phyloP scores from a whole-genome alignment of 2,329 filamentous ascomycete species.

The Cylindrodendrum hubeiense region DNA sequence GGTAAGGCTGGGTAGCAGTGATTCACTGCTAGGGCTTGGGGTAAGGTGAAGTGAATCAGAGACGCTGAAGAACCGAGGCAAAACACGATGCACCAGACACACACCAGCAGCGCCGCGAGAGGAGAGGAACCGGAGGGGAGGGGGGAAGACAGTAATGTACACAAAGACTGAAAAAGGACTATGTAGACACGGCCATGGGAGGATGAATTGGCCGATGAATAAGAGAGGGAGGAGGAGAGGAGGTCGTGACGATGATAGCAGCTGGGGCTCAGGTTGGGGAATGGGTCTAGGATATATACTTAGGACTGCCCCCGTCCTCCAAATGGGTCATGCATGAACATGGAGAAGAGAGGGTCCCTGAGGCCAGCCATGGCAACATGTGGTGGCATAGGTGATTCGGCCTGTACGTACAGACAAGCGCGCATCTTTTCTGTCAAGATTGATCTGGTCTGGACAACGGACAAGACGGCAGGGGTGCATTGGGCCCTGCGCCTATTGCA shows the following conservation, averaged over 20 bases:
- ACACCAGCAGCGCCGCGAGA: conserved; percentile 38
- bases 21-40: conserved; percentile 36
- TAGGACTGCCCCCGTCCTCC: conserved; percentile 40
- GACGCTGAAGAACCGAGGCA: conserved; percentile 43
- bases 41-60: conserved; percentile 39
- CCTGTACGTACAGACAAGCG: conserved; percentile 44
- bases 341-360: conserved; percentile 53
- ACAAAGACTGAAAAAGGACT: conserved; percentile 43
- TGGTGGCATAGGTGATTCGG: conserved; percentile 44
- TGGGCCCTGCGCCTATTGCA: conserved; percentile 45
- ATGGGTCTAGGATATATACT: conserved; percentile 62
- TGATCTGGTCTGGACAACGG: conserved; percentile 47
- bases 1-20: conserved; percentile 33
- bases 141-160: conserved; percentile 40
- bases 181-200: conserved; percentile 45
- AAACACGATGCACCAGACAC: conserved; percentile 44
- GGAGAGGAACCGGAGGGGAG: conserved; percentile 32
- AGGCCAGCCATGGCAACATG: conserved; percentile 35
- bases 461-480: conserved; percentile 46
- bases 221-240: conserved; percentile 41
- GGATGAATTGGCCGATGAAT: conserved; percentile 40
- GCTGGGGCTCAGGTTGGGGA: conserved; percentile 50
- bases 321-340: conserved; percentile 53
- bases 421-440: conserved; percentile 45
- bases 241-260: conserved; percentile 44